These are phyloP conservation scores for Paulownia fortunei DNA, from an alignment of 257 asterid species.

Conservation along the genomic window DNA sequence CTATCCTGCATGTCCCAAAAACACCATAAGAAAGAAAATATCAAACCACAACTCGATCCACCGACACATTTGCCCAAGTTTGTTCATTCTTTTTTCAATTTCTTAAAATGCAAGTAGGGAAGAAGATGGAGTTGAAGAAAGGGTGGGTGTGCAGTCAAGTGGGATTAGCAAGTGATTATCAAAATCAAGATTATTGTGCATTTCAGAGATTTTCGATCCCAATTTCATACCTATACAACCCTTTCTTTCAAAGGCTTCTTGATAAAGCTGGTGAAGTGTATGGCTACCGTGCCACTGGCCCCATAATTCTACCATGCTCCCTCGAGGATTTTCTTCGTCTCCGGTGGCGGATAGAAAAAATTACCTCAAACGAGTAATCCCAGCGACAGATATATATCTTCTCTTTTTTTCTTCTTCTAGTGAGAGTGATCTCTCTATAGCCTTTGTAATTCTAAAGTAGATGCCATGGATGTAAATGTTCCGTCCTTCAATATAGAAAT, in stretches of 20 bases:
- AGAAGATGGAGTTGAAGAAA: too few relatives aligned
- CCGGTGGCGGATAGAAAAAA: conserved; percentile 19
- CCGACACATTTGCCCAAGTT: too few relatives aligned
- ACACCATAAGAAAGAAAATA: too few relatives aligned
- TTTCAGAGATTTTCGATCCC: conserved; percentile 38
- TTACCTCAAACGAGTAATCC: neutral
- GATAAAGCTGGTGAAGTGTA: conserved; percentile 37
- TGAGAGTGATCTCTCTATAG: too few relatives aligned
- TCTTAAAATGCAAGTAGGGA: too few relatives aligned
- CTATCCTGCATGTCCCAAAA: too few relatives aligned
- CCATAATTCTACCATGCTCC: conserved; percentile 19
- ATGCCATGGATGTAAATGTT: neutral
- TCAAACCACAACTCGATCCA: too few relatives aligned
- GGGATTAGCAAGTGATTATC: conserved; percentile 11
- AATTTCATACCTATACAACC: conserved; percentile 40
- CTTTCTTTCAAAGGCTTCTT: conserved; percentile 37
- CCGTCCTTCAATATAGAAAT: too few relatives aligned
- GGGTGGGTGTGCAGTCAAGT: neutral
- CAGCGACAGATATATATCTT: too few relatives aligned
- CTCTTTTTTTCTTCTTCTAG: too few relatives aligned
- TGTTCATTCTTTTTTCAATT: too few relatives aligned
- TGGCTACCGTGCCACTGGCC: conserved; percentile 26
- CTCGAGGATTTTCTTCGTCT: conserved; percentile 32
- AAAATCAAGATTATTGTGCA: neutral
- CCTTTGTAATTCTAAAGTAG: too few relatives aligned